Evolutionary conservation across 1,284 basidiomycete genomes (phyloP).

Genomic region (Ceratobasidium papillatum): DNA sequence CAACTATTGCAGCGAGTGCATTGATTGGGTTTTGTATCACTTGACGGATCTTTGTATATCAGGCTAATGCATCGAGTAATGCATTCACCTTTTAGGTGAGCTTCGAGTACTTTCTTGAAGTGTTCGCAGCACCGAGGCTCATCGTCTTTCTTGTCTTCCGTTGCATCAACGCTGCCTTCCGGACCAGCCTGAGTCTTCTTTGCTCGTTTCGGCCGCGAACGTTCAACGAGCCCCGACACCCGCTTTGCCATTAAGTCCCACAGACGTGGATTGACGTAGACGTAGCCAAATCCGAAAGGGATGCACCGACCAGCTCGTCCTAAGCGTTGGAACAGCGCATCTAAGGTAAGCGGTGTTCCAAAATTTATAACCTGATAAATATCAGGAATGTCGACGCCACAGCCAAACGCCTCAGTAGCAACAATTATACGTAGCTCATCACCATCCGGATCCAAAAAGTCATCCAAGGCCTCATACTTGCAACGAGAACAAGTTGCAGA

Average conservation of each 20-base stretch:
- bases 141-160: background rate
- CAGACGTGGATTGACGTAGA: background rate
- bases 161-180: background rate
- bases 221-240: background rate
- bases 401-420: conserved; percentile 14
- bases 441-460: too few relatives aligned
- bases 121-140: background rate
- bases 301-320: background rate
- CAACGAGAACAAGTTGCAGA: background rate
- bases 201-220: too few relatives aligned
- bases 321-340: background rate
- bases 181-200: background rate
- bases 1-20: background rate
- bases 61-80: background rate
- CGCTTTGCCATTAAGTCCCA: background rate
- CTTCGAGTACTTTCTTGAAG: background rate
- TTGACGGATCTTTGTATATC: background rate
- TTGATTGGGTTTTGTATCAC: background rate
- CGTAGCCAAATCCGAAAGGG: background rate
- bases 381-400: background rate
- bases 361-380: background rate
- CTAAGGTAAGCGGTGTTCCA: background rate
- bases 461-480: background rate
- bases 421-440: too few relatives aligned
- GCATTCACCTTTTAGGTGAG: background rate